Evolutionary conservation across 148 eudicot species (phyloP).

Genomic region (Camellia sinensis): DNA sequence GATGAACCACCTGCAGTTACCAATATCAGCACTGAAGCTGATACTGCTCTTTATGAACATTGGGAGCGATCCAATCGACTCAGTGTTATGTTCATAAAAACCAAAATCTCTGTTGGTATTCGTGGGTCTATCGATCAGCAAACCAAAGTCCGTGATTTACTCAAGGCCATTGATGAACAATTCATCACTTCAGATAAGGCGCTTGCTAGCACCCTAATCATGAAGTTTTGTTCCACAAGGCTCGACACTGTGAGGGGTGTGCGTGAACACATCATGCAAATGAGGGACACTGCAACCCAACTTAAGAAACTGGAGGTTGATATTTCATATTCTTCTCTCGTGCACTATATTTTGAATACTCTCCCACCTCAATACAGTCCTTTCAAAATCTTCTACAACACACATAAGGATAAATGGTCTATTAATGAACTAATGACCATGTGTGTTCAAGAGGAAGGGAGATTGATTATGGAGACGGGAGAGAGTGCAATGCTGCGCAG

Average conservation of each 20-base stretch:
- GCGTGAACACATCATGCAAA: background rate
- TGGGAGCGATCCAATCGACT: slow-evolving; percentile 17
- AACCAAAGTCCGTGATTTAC: slow-evolving; percentile 2
- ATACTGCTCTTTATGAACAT: background rate
- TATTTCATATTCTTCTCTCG: too few relatives aligned
- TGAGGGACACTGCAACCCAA: background rate
- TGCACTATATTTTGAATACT: slow-evolving; percentile 1
- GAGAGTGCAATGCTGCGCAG: too few relatives aligned
- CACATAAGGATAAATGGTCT: slow-evolving; percentile 18
- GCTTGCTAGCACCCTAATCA: background rate
- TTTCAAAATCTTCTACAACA: slow-evolving; percentile 10
- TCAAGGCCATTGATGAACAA: slow-evolving; percentile 13
- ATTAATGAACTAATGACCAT: slow-evolving; percentile 22
- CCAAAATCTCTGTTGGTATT: background rate
- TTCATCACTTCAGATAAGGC: slow-evolving; percentile 14
- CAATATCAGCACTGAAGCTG: background rate
- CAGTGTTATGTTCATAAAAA: slow-evolving; percentile 10
- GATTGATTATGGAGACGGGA: background rate
- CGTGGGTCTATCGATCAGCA: slow-evolving; percentile 10
- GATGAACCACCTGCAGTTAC: background rate
- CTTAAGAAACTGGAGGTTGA: too few relatives aligned
- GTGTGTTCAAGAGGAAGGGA: slow-evolving; percentile 26
- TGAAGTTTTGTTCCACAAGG: background rate
- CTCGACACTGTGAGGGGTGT: background rate
- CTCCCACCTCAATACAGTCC: background rate